Base-by-base conservation (phyloP, 352 stramenopile genomes). In the Phytophthora agathidicida region DNA sequence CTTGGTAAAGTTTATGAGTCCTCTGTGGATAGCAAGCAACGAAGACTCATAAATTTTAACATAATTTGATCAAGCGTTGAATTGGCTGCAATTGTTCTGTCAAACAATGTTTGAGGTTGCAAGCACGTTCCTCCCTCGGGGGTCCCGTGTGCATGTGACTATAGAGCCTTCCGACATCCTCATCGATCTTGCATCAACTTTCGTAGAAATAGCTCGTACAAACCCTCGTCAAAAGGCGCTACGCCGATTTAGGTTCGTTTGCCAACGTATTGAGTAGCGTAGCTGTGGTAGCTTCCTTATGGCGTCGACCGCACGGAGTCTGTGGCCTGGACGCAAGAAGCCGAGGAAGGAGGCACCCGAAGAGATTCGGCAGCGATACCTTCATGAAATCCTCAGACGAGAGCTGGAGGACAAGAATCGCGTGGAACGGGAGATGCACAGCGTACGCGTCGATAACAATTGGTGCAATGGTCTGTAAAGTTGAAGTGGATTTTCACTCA, bases 91-190 rank as follows among this genome's bases (percentile, higher is more conserved):
- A n/a, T n/a, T n/a, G n/a, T n/a, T n/a, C n/a, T n/a, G n/a, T n/a
- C n/a, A n/a, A n/a, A n/a, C n/a, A n/a, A n/a, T 72, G 81, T 91
- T 91, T 89, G 82, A 89, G 79, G 82, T 91, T 84, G 82, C 79
- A 73, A 68, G 77, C 49, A 65, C 73, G 41, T 62, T 54, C 48
- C 37, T 60, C 49, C n/a, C 20, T 60, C 11, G 46, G 13, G 24
- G 31, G 57, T 42, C 9, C 42, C 19, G 44, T 91, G 82, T 74
- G 82, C 82, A 80, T 73, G 79, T 76, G 75, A 89, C 63, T 74
- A 91, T 91, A 91, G 65, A 91, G 52, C 62, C 70, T 80, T 81
- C 67, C 50, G 27, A 91, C 75, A 86, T 65, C 41, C 37, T 46
- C n/a, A 26, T 39, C 31, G 56, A 39, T 43, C 17, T n/a, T n/a